Conservation (phyloP, 2,329 filamentous ascomycete species). For the Talaromyces marneffei region DNA sequence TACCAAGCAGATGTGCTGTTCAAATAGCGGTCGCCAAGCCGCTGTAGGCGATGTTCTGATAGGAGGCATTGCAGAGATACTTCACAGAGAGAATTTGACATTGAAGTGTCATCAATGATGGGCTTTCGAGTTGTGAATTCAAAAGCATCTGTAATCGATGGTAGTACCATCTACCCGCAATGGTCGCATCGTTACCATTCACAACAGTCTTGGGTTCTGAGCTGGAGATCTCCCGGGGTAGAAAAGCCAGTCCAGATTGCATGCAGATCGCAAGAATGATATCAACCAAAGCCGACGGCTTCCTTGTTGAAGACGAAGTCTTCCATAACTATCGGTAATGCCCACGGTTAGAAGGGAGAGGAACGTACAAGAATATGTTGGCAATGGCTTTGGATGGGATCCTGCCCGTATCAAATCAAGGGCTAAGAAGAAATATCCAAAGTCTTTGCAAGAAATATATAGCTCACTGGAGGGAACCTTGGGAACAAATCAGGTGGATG, state of each 20-base stretch:
- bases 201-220: slow-evolving; percentile 12
- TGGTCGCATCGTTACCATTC: slow-evolving; percentile 33
- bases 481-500: background rate
- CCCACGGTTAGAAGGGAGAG: slow-evolving; percentile 19
- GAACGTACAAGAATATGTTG: background rate
- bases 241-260: slow-evolving; percentile 39
- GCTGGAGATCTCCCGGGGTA: slow-evolving; percentile 12
- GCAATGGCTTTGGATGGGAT: background rate
- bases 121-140: slow-evolving; percentile 43
- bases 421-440: background rate
- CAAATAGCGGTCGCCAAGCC: slow-evolving; percentile 39
- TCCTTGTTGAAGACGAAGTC: slow-evolving; percentile 24
- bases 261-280: slow-evolving; percentile 50
- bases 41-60: slow-evolving; percentile 45
- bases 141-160: slow-evolving; percentile 44
- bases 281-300: slow-evolving; percentile 47
- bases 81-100: slow-evolving; percentile 42
- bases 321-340: slow-evolving; percentile 42
- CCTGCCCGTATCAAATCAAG: background rate
- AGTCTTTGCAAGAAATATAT: no score
- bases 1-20: slow-evolving; percentile 44
- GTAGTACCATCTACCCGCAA: slow-evolving; percentile 45
- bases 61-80: slow-evolving; percentile 46
- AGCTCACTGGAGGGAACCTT: background rate
- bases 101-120: slow-evolving; percentile 45